Evolutionary conservation across 2,329 filamentous ascomycete species (phyloP).

Genomic region (Fusarium kyushuense): DNA sequence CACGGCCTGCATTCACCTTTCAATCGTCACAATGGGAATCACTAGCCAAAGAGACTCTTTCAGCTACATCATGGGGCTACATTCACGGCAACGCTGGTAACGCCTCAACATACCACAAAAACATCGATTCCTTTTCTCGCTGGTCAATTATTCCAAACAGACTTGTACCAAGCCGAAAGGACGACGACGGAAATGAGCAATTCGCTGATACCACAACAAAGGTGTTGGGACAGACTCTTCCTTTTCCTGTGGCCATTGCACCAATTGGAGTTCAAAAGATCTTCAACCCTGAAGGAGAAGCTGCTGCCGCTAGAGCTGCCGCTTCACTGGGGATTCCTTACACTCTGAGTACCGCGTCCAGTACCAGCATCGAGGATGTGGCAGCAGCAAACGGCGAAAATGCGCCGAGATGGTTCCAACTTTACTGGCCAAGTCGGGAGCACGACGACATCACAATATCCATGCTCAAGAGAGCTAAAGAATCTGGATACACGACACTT

Average conservation of each 20-base stretch:
- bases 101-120: conserved; percentile 28
- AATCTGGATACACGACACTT: conserved; percentile 10
- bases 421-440: conserved; percentile 33
- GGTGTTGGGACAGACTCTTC: conserved; percentile 23
- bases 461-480: conserved; percentile 10
- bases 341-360: conserved; percentile 27
- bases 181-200: conserved; percentile 20
- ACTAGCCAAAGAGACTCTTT: conserved; percentile 22
- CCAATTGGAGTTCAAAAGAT: conserved; percentile 27
- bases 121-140: conserved; percentile 7
- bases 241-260: conserved; percentile 25
- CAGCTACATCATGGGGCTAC: conserved; percentile 32
- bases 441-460: conserved; percentile 34
- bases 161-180: conserved; percentile 17
- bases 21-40: conserved; percentile 23
- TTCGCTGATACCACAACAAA: conserved; percentile 24
- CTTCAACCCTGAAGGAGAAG: conserved; percentile 28
- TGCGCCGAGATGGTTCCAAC: conserved; percentile 23
- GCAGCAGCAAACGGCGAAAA: conserved; percentile 14
- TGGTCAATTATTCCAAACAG: conserved; percentile 26
- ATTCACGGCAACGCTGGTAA: conserved; percentile 31
- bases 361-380: conserved; percentile 31
- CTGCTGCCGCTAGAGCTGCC: conserved; percentile 10
- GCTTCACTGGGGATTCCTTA: conserved; percentile 10
- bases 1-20: conserved; percentile 15